Conservation (phyloP, 805 yeast species). For the Komagataella pastoris region DNA sequence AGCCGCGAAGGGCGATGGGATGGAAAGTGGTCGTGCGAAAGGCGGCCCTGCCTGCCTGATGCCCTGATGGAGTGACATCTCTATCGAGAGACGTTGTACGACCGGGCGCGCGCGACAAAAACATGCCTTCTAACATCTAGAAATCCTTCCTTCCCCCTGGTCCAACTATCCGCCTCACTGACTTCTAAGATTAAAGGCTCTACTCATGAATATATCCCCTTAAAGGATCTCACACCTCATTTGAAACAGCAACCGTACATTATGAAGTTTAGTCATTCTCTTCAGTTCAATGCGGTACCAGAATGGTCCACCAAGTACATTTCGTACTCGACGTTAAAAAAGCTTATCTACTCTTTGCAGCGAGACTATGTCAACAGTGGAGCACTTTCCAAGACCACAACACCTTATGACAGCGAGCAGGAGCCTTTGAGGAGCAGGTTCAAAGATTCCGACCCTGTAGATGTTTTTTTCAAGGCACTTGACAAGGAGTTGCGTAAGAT, state of each 20-base stretch:
- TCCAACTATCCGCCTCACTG: background rate
- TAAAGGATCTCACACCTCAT: background rate
- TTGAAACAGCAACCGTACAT: background rate
- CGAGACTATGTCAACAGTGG: constrained; percentile 30
- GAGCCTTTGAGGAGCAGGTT: constrained; percentile 15
- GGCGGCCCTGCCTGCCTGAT: too few species aligned
- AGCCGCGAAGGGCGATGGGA: background rate
- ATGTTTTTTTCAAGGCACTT: constrained; percentile 55
- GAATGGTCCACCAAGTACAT: constrained; percentile 94
- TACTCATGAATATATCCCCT: background rate
- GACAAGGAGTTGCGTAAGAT: constrained; percentile 69
- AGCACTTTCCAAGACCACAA: constrained; percentile 13
- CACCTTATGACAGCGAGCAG: constrained; percentile 11
- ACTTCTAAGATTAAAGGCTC: background rate
- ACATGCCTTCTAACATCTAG: background rate
- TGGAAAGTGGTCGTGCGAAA: too few species aligned
- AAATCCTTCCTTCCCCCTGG: background rate
- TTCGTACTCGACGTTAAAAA: constrained; percentile 79
- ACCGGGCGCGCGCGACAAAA: background rate
- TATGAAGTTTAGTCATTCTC: constrained; percentile 92
- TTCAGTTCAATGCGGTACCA: constrained; percentile 95
- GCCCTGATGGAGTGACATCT: too few species aligned
- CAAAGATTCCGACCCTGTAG: constrained; percentile 32
- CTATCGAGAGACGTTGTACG: background rate
- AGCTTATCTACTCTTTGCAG: constrained; percentile 72